A percentile compares a stretch with the other conserved stretches of the same genome.
Evolutionary conservation across 306 rosid genomes (phyloP).

Genomic region (Lathyrus oleraceus): DNA sequence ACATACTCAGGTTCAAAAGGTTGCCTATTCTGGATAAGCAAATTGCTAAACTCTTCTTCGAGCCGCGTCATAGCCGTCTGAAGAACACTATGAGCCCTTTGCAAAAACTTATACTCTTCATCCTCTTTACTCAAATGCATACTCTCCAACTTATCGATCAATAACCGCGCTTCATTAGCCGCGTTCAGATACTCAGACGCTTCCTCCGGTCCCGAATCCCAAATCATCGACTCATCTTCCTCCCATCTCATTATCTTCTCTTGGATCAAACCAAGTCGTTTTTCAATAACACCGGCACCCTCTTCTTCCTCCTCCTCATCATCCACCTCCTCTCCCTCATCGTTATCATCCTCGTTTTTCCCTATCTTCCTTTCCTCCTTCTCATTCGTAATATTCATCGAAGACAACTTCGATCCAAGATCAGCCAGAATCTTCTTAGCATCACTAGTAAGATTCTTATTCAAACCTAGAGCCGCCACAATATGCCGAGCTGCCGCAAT

Average conservation of each 20-base stretch:
- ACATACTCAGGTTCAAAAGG: slow-evolving; percentile 71
- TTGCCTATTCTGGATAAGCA: slow-evolving; percentile 72
- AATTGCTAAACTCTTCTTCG: slow-evolving; percentile 73
- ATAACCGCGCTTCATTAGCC: slow-evolving; percentile 54
- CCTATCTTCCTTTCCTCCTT: slow-evolving; percentile 39
- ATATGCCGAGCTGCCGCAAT: slow-evolving; percentile 74
- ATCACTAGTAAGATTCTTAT: slow-evolving; percentile 59
- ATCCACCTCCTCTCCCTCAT: neutral
- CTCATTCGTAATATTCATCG: slow-evolving; percentile 43
- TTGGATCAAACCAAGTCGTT: slow-evolving; percentile 48
- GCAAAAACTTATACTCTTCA: slow-evolving; percentile 44
- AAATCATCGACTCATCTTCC: slow-evolving; percentile 72
- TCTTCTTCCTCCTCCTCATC: slow-evolving; percentile 35
- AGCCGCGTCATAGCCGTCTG: slow-evolving; percentile 86
- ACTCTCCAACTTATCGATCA: slow-evolving; percentile 61
- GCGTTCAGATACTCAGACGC: slow-evolving; percentile 64
- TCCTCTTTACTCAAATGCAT: slow-evolving; percentile 54
- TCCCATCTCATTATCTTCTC: slow-evolving; percentile 77
- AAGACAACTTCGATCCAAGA: slow-evolving; percentile 67
- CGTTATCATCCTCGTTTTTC: slow-evolving; percentile 11
- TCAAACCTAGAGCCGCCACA: slow-evolving; percentile 67
- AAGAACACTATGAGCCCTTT: slow-evolving; percentile 69
- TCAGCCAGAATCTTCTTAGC: slow-evolving; percentile 68
- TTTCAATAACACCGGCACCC: slow-evolving; percentile 43
- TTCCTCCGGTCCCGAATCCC: slow-evolving; percentile 72